Base-by-base conservation (phyloP, 148 eudicot species). In the Rheum nobile region DNA sequence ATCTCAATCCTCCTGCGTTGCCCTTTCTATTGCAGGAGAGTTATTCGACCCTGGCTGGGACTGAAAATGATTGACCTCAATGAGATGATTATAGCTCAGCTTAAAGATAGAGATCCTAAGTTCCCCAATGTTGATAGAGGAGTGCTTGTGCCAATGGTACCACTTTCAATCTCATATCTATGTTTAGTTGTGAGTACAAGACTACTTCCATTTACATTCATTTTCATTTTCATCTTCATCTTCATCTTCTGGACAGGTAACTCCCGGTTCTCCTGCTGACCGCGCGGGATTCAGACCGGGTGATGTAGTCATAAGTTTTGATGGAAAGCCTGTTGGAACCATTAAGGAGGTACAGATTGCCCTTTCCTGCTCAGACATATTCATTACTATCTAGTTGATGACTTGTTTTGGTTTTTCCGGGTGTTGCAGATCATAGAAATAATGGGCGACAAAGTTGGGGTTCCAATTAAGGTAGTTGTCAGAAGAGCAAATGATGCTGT, bases 181-280 rank as follows among this genome's bases (percentile, higher is more conserved):
- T 41, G 43, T 2, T 35, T 35, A 35, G 2, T 35, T 35, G 37
- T 35, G 37, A 35, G 37, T 4, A 35, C 37, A 35, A 57, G 12
- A 24, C 14, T 34, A 63, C 7, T 29, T 14, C 21, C 19, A 63
- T 16, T 63, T 9, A 63, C 37, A 29, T 4, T 1, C 39, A 29
- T 34, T 6, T 65, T 8, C 21, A 32, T 65, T 2, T 34, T 32
- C 10, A n/a, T n/a, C n/a, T 4, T 1, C 39, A 29, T 34, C 1
- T 65, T 8, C 21, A 32, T 65, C 8, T 34, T 32, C 10, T 32
- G 41, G 41, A 72, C 88, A 92, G 97, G 92, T 92, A 55, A 86
- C 87, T 63, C 97, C 97, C 68, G 97, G 93, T 14, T 90, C 97
- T 38, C 97, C 97, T 38, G 97, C 86, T 47, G 97, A 92, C 59